phyloP scores from a whole-genome alignment of 345 rosid genomes.

The Brassica rapa region DNA sequence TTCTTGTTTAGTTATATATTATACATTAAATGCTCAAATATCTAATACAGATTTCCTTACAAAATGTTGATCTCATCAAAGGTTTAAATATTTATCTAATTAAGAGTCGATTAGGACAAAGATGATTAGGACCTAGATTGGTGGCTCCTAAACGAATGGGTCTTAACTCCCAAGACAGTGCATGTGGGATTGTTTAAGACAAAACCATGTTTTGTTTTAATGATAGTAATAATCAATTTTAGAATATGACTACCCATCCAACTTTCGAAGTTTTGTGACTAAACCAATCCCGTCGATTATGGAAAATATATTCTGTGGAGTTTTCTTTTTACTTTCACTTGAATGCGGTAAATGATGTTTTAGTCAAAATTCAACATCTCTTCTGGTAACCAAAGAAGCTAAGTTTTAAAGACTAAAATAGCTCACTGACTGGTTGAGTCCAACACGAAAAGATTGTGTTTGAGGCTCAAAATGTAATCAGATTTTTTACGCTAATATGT shows the following conservation, averaged over 20 bases:
- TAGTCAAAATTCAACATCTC: not conserved
- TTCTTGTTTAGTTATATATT: not conserved
- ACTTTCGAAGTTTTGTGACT: conserved; percentile 18
- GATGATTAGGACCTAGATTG: conserved; percentile 36
- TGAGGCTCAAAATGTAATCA: not conserved
- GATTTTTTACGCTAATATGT: not conserved
- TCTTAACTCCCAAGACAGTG: conserved; percentile 34
- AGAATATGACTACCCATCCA: conserved; percentile 27
- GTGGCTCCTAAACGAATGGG: conserved; percentile 39
- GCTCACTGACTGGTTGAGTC: not conserved
- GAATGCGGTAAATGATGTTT: not conserved
- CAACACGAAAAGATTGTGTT: not conserved
- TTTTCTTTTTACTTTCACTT: not conserved
- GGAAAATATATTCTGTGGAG: conserved; percentile 4
- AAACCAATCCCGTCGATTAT: conserved; percentile 33
- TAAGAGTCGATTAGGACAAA: conserved; percentile 23
- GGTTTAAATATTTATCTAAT: not conserved
- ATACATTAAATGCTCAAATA: not conserved
- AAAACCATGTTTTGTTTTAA: conserved; percentile 28
- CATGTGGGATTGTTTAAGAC: conserved; percentile 37
- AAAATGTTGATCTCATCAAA: not conserved
- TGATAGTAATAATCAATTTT: not conserved
- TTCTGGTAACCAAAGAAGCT: conserved; percentile 7
- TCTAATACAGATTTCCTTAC: not conserved
- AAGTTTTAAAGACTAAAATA: not conserved